Percentiles rank a stretch among this genome's conserved stretches.
These are phyloP conservation scores for Aspergillus sp. DNA, from an alignment of 2,329 filamentous ascomycete species.

Conservation along the genomic window DNA sequence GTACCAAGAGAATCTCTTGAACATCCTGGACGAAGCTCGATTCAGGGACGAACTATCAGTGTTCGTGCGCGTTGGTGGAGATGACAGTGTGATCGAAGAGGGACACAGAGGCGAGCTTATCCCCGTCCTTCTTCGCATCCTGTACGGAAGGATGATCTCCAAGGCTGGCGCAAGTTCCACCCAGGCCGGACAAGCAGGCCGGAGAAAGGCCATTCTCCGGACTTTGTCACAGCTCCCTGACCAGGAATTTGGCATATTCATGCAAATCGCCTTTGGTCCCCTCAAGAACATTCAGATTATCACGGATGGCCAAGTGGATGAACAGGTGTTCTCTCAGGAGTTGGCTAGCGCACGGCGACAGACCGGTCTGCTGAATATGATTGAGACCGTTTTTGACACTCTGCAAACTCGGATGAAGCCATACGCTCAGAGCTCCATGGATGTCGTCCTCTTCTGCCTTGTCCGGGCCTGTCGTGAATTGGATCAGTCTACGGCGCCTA, in stretches of 20 bases:
- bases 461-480: slow-evolving; percentile 64
- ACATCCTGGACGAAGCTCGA: slow-evolving; percentile 82
- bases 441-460: slow-evolving; percentile 78
- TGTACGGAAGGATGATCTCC: slow-evolving; percentile 87
- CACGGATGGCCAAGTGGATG: slow-evolving; percentile 49
- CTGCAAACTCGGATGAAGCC: slow-evolving; percentile 71
- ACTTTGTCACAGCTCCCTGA: slow-evolving; percentile 75
- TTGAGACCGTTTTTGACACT: slow-evolving; percentile 80
- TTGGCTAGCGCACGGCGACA: slow-evolving; percentile 72
- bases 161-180: slow-evolving; percentile 75
- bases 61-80: slow-evolving; percentile 70
- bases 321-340: slow-evolving; percentile 57
- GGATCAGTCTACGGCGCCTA: slow-evolving; percentile 25
- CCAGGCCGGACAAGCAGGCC: slow-evolving; percentile 76
- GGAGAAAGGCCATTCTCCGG: slow-evolving; percentile 70
- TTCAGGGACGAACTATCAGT: slow-evolving; percentile 94
- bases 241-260: slow-evolving; percentile 74
- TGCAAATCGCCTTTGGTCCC: slow-evolving; percentile 76
- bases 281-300: slow-evolving; percentile 63
- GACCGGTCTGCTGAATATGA: slow-evolving; percentile 88
- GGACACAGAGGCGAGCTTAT: slow-evolving; percentile 73
- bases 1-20: slow-evolving; percentile 83
- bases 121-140: slow-evolving; percentile 78
- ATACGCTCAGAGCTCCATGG: slow-evolving; percentile 68
- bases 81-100: slow-evolving; percentile 66